phyloP scores from a whole-genome alignment of 2,329 filamentous ascomycete species.

The Volutella citrinella region DNA sequence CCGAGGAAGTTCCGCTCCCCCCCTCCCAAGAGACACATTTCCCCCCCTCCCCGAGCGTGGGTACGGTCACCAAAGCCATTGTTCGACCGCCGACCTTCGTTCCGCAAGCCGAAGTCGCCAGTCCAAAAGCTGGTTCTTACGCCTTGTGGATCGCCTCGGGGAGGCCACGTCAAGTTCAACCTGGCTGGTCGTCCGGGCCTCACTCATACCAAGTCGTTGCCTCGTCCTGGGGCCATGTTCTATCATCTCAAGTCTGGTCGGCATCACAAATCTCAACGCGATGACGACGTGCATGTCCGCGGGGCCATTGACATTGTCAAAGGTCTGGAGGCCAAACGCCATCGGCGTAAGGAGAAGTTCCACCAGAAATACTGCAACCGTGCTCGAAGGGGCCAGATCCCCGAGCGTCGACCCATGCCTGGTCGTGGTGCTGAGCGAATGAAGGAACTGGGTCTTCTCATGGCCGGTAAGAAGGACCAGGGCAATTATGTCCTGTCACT shows the following conservation, averaged over 20 bases:
- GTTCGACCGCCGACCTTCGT: slow-evolving; percentile 66
- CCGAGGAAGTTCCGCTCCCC: slow-evolving; percentile 45
- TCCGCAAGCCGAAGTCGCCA: slow-evolving; percentile 64
- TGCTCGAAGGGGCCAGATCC: slow-evolving; percentile 64
- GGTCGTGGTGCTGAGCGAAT: slow-evolving; percentile 92
- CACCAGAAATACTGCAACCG: slow-evolving; percentile 87
- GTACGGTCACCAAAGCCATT: slow-evolving; percentile 52
- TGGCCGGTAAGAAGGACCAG: slow-evolving; percentile 74
- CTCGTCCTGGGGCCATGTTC: slow-evolving; percentile 72
- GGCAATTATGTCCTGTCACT: slow-evolving; percentile 77
- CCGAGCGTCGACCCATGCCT: slow-evolving; percentile 66
- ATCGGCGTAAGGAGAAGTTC: slow-evolving; percentile 89
- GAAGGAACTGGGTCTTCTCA: slow-evolving; percentile 75
- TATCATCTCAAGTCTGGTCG: slow-evolving; percentile 47
- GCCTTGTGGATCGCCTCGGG: slow-evolving; percentile 38
- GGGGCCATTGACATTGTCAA: slow-evolving; percentile 98
- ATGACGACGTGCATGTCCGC: slow-evolving; percentile 65
- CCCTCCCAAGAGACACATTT: slow-evolving; percentile 27
- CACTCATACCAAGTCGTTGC: slow-evolving; percentile 81
- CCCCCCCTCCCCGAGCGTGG: slow-evolving; percentile 42
- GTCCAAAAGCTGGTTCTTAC: slow-evolving; percentile 48
- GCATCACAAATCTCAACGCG: slow-evolving; percentile 29
- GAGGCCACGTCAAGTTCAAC: slow-evolving; percentile 36
- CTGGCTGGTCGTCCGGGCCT: slow-evolving; percentile 59
- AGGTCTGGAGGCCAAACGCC: slow-evolving; percentile 89